Percentiles rank a stretch among this genome's conserved stretches.
phyloP scores from a whole-genome alignment of 139 green algal genomes.

The Penium margaritaceum region DNA sequence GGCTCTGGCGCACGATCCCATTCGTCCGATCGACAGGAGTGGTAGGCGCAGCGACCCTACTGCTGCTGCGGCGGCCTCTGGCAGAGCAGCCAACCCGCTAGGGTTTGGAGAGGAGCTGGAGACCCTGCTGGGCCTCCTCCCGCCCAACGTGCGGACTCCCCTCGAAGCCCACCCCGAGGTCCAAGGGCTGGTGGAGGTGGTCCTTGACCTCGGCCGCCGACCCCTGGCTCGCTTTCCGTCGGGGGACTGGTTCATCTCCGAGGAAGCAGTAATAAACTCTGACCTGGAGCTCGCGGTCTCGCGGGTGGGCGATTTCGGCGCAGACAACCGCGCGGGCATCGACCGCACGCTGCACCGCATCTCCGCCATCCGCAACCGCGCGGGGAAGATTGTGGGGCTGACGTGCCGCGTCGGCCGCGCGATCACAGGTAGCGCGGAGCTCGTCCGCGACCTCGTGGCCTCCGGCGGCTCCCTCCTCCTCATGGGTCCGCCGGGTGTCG shows the following conservation, averaged over 20 bases:
- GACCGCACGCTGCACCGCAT: slow-evolving; percentile 87
- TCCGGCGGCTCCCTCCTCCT: slow-evolving; percentile 45
- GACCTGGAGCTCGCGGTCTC: neutral
- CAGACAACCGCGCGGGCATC: slow-evolving; percentile 87
- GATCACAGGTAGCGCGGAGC: slow-evolving; percentile 55
- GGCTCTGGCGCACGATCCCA: too few relatives aligned
- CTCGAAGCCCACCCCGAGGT: slow-evolving; percentile 61
- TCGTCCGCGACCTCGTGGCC: slow-evolving; percentile 50
- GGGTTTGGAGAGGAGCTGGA: slow-evolving; percentile 58
- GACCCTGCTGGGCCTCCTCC: slow-evolving; percentile 73
- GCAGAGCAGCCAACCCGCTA: too few relatives aligned
- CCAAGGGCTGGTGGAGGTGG: slow-evolving; percentile 67
- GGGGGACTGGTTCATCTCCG: slow-evolving; percentile 54
- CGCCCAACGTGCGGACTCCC: slow-evolving; percentile 59
- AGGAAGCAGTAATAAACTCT: slow-evolving; percentile 54
- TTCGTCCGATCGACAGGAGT: too few relatives aligned
- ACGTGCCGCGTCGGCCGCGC: slow-evolving; percentile 68
- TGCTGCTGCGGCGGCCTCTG: too few relatives aligned
- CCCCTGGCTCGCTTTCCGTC: slow-evolving; percentile 67
- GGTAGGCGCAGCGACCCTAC: too few relatives aligned
- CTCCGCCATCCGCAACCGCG: slow-evolving; percentile 70
- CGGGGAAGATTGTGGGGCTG: slow-evolving; percentile 62
- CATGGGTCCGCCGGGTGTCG: slow-evolving; percentile 58
- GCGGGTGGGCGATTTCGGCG: slow-evolving; percentile 68
- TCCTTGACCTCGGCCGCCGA: slow-evolving; percentile 75